Evolutionary conservation across 169 alveolate species (phyloP), one percentile per base, ranked within the genome.

Genomic region (Theileria equi): DNA sequence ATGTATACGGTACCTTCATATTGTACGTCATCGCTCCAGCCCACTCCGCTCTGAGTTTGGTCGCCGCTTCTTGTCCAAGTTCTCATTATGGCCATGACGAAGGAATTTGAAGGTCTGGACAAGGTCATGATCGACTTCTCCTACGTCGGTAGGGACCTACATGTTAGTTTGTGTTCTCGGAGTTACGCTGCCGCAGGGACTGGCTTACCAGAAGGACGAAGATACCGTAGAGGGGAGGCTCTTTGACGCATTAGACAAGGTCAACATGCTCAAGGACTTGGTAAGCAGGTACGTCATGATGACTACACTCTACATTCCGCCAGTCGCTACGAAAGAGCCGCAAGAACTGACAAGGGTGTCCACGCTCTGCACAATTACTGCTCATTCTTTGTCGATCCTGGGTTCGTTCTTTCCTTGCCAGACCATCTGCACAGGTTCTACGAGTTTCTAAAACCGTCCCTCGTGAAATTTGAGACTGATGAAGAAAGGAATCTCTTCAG

Each of bases 351-450:
- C 38, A 8, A 31, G 4, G 74, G 36, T 49, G 74, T 63, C 21
- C 74, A 63, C 13, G 74, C 74, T 1, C 63, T 63, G 5, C 74
- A 63, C 50, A 63, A 63, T 54, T 63, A 63, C 52, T 45, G 64
- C n/a, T 36, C 64, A 0, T 63, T 63, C 63, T 63, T 48, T 31
- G 5, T 54, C 8, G 74, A 63, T 47, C 74, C 74, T 10, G 48
- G 74, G 74, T 63, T 21, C 1, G 74, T 31, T 2, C 3, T 50
- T n/a, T 17, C n/a, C n/a, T 16, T 6, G n/a, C n/a, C n/a, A n/a
- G n/a, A n/a, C n/a, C n/a, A n/a, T n/a, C n/a, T n/a, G n/a, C n/a
- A n/a, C n/a, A n/a, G n/a, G n/a, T n/a, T n/a, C n/a, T n/a, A n/a
- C n/a, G n/a, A n/a, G n/a, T n/a, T n/a, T n/a, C n/a, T n/a, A n/a